Base-by-base conservation (phyloP, 208 protist genomes). In the Trypanosoma congolense region DNA sequence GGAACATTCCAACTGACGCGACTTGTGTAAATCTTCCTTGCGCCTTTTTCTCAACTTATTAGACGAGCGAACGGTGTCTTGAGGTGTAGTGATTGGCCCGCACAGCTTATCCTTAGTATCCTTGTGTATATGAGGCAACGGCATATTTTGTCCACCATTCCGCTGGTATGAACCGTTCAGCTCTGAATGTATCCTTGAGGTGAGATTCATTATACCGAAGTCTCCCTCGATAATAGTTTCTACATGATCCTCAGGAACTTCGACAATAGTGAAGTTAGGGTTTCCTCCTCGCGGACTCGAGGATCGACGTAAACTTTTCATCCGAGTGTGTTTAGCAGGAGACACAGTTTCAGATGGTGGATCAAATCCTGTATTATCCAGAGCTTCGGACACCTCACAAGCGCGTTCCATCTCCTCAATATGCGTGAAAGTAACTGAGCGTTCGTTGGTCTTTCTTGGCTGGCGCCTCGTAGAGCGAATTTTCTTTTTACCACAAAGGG, bases 401-500 rank as follows among this genome's bases (percentile, higher is more conserved):
- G 30, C 28, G 9, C 19, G 19, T 29, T 47, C 43, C 2, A 70
- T 71, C 18, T 73, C 9, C 4, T 49, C 22, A 9, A 86, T 52
- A 8, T 86, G 71, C 10, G 70, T 43, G 43, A 86, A 82, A 42
- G 59, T 77, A 65, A 74, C 78, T 1, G 69, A 83, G 47, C 79
- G 70, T 51, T 70, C 75, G 51, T 70, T 73, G 36, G 30, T 41
- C 38, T 52, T 50, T 29, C 26, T 30, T 52, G 16, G 30, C 16
- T 60, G 73, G 5, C 70, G 65, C 38, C 66, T 75, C 55, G 60
- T 77, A 26, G 49, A 54, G 24, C 58, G 51, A 19, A 43, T 42
- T 24, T 44, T 51, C 12, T 51, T 50, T 28, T 24, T 21, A 43
- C 19, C 18, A 40, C 28, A 33, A 29, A 35, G 26, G 43, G 14